Percentiles rank a stretch among this genome's conserved stretches.
Conservation (phyloP, 2,329 filamentous ascomycete genomes). For the Fusarium sp. region DNA sequence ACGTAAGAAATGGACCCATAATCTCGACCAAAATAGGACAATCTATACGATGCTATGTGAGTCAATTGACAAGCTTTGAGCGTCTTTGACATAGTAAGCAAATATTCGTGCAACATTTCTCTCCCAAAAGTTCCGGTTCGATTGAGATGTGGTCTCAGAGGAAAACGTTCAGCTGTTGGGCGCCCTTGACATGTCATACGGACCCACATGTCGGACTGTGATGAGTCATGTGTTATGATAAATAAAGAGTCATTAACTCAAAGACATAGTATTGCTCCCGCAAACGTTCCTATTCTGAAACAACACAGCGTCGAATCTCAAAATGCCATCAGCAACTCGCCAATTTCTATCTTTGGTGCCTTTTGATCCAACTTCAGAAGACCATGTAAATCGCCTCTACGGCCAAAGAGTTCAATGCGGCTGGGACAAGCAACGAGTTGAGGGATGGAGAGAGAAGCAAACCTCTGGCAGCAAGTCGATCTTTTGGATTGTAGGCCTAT, state of each 20-base stretch:
- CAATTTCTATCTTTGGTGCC: conserved; percentile 34
- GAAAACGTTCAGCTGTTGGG: too few relatives aligned
- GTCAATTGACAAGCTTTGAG: too few relatives aligned
- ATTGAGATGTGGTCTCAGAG: too few relatives aligned
- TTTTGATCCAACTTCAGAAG: conserved; percentile 40
- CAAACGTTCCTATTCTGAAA: background rate
- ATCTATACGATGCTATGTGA: too few relatives aligned
- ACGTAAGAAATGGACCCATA: too few relatives aligned
- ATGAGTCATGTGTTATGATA: background rate
- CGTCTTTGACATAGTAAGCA: too few relatives aligned
- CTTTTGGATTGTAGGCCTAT: conserved; percentile 43
- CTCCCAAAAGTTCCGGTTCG: too few relatives aligned
- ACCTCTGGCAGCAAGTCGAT: conserved; percentile 39
- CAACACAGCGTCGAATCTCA: too few relatives aligned
- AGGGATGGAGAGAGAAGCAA: conserved; percentile 37
- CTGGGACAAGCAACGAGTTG: conserved; percentile 38
- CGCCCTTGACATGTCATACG: too few relatives aligned
- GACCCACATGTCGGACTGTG: too few relatives aligned
- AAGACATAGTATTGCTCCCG: background rate
- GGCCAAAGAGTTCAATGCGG: conserved; percentile 42
- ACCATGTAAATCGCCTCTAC: conserved; percentile 27
- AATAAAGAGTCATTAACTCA: background rate
- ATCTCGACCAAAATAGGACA: too few relatives aligned
- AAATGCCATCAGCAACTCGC: conserved; percentile 18
- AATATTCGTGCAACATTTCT: too few relatives aligned